phyloP scores from a whole-genome alignment of 495 filamentous ascomycete genomes.

The Neurospora sp. region DNA sequence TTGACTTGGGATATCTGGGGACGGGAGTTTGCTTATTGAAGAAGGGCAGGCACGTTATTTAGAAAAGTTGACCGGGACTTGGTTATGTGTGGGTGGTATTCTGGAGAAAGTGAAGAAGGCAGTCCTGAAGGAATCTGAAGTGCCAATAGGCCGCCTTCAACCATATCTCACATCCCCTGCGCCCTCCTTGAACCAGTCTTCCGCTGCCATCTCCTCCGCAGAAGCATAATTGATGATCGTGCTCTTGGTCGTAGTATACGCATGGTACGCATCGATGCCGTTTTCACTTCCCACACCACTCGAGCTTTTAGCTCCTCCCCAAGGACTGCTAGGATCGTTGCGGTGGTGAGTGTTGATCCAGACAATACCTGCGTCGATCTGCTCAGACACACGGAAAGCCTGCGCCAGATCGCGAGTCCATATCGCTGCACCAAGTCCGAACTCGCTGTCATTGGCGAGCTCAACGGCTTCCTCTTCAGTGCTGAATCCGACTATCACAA shows the following conservation, averaged over 20 bases:
- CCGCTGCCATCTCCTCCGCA: conserved; percentile 24
- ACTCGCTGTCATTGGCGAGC: conserved; percentile 41
- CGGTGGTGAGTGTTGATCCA: conserved; percentile 56
- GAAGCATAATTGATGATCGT: conserved; percentile 49
- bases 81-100: background rate
- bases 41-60: background rate
- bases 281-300: conserved; percentile 51
- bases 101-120: background rate
- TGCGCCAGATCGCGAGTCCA: conserved; percentile 50
- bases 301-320: conserved; percentile 43
- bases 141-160: background rate
- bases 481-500: conserved; percentile 37
- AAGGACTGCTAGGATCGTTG: conserved; percentile 51
- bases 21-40: background rate
- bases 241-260: conserved; percentile 49
- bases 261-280: conserved; percentile 46
- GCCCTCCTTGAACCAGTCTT: conserved; percentile 44
- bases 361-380: conserved; percentile 49
- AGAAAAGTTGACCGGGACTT: background rate
- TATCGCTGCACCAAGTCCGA: conserved; percentile 44
- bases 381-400: conserved; percentile 45
- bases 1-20: background rate
- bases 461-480: conserved; percentile 37
- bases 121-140: background rate
- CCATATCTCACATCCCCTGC: conserved; percentile 37